These are phyloP conservation scores for Niebla homalea DNA, from an alignment of 495 filamentous ascomycete species.

Conservation along the genomic window DNA sequence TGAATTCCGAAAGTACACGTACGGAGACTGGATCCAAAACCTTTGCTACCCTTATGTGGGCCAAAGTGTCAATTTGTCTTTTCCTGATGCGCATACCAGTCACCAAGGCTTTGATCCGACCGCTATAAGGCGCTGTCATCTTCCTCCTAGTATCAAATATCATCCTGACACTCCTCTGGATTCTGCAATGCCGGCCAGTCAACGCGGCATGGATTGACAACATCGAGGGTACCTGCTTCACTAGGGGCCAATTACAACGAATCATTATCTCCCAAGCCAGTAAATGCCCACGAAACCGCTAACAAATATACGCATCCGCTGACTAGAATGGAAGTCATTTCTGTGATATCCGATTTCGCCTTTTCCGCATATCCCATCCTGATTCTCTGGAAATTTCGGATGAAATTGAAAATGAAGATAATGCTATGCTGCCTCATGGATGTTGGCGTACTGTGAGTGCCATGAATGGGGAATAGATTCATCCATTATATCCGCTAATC, in stretches of 20 bases:
- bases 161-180: slow-evolving; percentile 1
- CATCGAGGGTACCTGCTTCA: not conserved
- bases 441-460: slow-evolving; percentile 21
- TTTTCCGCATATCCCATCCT: slow-evolving; percentile 23
- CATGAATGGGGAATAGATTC: too few relatives aligned
- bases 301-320: not conserved
- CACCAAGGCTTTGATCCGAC: not conserved
- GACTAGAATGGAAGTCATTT: not conserved
- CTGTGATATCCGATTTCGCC: slow-evolving; percentile 18
- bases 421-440: slow-evolving; percentile 23
- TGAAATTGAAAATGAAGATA: slow-evolving; percentile 18
- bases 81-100: slow-evolving; percentile 2
- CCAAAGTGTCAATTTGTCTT: slow-evolving; percentile 10
- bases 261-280: slow-evolving; percentile 6
- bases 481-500: too few relatives aligned
- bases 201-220: not conserved
- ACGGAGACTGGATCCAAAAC: slow-evolving; percentile 10
- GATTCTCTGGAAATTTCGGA: slow-evolving; percentile 15
- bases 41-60: slow-evolving; percentile 7
- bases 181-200: slow-evolving; percentile 5
- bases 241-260: not conserved
- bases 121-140: slow-evolving; percentile 1
- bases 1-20: slow-evolving; percentile 3
- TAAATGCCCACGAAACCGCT: not conserved
- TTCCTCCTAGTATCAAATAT: slow-evolving; percentile 6